Base-by-base conservation (phyloP, 208 protist genomes). In the Leishmania tarentolae region DNA sequence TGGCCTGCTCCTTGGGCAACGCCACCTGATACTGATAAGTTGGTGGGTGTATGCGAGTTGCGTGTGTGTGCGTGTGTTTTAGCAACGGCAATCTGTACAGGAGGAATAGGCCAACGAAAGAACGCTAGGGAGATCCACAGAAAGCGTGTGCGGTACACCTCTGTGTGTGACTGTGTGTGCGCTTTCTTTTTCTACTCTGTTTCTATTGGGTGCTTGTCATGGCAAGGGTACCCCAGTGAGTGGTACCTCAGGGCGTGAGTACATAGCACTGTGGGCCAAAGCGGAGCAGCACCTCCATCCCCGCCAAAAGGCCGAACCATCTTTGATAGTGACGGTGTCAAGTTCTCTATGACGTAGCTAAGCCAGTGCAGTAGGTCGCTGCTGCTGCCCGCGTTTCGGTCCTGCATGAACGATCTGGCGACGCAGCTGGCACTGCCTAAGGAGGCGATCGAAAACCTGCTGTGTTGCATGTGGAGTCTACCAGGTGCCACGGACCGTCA, bases 401-500 rank as follows among this genome's bases (percentile, higher is more conserved):
- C 83, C 1, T 82, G 88, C 35, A 3, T 57, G 3, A 80, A 82
- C 35, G 88, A 91, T 53, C 73, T 85, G 44, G 53, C 66, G 1
- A 31, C 19, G 1, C n/a, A 35, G 11, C 61, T 85, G 53, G 21
- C 53, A 6, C 44, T 88, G 21, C 2, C 59, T 1, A 21, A 35
- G 24, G 50, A 73, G 6, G 78, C 37, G 19, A 46, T 82, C 44
- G 56, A 47, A 17, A 80, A 85, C 72, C n/a, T 91, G 0, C 3
- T 11, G 1, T 88, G 87, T n/a, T 42, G 52, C 24, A 69, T 71
- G 28, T 88, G 83, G 17, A 87, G 86, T 42, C 75, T 90, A 0
- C 40, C 81, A 0, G 79, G 82, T n/a, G 85, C 85, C 74, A 79
- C 88, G 37, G 72, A 80, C 57, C 24, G 89, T 44, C 37, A 35